Conservation (phyloP, 495 filamentous ascomycete genomes). For the Neurospora pannonica region DNA sequence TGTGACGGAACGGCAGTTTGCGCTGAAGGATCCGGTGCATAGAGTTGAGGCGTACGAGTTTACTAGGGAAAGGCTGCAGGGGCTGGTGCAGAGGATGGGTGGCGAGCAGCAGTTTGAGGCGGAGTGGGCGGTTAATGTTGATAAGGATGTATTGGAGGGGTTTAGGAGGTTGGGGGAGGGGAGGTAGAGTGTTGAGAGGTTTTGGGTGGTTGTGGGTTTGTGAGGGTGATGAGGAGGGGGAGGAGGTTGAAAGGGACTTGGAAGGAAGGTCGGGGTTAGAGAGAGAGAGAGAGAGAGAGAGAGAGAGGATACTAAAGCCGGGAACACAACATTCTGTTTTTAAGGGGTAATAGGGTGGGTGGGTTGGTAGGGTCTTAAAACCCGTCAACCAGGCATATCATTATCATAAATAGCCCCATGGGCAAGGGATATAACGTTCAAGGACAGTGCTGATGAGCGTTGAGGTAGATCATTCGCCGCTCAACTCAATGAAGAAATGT, state of each 20-base stretch:
- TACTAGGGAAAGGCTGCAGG: conserved; percentile 55
- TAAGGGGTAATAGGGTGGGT: not conserved
- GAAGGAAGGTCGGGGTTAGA: not conserved
- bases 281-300: not conserved
- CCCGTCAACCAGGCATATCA: too few species aligned
- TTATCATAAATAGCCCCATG: not conserved
- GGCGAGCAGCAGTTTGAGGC: conserved; percentile 65
- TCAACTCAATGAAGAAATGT: not conserved
- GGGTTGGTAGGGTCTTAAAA: too few species aligned
- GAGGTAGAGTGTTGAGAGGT: not conserved
- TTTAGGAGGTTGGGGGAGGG: conserved; percentile 40
- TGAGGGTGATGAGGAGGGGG: not conserved
- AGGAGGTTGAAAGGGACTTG: not conserved
- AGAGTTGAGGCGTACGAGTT: conserved; percentile 60
- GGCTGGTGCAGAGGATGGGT: conserved; percentile 56
- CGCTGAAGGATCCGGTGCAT: conserved; percentile 58
- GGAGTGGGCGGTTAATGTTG: conserved; percentile 81
- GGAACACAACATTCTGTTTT: not conserved
- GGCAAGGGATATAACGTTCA: not conserved
- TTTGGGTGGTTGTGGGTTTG: not conserved
- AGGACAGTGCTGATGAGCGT: not conserved
- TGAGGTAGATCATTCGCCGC: not conserved
- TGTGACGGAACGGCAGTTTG: conserved; percentile 38
- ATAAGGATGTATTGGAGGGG: conserved; percentile 61
- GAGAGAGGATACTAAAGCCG: not conserved